Evolutionary conservation across 768 basidiomycete species (phyloP).

Genomic region (Mycena maculata): DNA sequence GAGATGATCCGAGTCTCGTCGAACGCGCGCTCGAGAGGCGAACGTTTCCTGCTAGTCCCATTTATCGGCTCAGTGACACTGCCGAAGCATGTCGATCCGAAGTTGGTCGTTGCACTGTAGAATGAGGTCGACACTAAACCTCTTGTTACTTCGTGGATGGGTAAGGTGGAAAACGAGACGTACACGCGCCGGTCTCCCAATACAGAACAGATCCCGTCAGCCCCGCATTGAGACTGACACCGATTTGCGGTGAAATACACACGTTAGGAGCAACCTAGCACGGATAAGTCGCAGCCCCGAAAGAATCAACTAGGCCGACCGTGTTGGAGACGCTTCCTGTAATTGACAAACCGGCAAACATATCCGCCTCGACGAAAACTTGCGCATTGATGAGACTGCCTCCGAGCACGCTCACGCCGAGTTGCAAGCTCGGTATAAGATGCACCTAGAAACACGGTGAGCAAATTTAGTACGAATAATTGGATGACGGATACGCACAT

Average conservation of each 20-base stretch:
- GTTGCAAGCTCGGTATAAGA: slow-evolving; percentile 41
- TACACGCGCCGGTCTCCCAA: background rate
- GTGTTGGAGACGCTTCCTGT: slow-evolving; percentile 36
- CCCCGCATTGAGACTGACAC: slow-evolving; percentile 4
- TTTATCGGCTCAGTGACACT: too few species aligned
- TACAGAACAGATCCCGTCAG: slow-evolving; percentile 17
- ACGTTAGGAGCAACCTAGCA: slow-evolving; percentile 13
- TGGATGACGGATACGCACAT: slow-evolving; percentile 23
- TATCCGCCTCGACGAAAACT: slow-evolving; percentile 32
- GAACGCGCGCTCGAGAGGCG: too few species aligned
- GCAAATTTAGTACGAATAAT: background rate
- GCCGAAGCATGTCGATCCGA: too few species aligned
- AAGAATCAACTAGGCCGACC: background rate
- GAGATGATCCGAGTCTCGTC: too few species aligned
- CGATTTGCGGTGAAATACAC: too few species aligned
- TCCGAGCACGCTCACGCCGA: slow-evolving; percentile 40
- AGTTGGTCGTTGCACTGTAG: too few species aligned
- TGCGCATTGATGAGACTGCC: too few species aligned
- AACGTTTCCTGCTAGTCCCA: too few species aligned
- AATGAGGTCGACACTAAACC: too few species aligned
- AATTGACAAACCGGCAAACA: slow-evolving; percentile 35
- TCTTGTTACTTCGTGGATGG: too few species aligned
- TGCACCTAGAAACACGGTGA: background rate
- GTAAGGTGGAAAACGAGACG: too few species aligned
- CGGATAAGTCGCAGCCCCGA: too few species aligned